Evolutionary conservation across 2,329 filamentous ascomycete species (phyloP).

Genomic region (Hortaea werneckii): DNA sequence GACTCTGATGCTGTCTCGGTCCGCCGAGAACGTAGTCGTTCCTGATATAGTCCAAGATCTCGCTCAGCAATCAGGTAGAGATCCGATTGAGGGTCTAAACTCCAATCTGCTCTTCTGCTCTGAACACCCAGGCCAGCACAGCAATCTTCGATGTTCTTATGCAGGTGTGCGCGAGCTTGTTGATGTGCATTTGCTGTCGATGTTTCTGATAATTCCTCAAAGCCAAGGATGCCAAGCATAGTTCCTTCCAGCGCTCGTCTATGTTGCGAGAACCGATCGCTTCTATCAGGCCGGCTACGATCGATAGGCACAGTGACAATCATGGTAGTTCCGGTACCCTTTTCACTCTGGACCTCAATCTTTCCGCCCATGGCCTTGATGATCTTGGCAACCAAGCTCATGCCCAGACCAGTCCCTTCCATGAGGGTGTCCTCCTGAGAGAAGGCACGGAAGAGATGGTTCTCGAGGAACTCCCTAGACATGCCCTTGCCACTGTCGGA

Average conservation of each 20-base stretch:
- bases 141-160: conserved; percentile 10
- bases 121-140: conserved; percentile 13
- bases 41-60: conserved; percentile 9
- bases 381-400: conserved; percentile 53
- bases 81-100: conserved; percentile 8
- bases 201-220: not conserved
- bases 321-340: conserved; percentile 13
- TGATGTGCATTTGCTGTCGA: not conserved
- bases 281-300: not conserved
- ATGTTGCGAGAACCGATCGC: not conserved
- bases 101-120: not conserved
- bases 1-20: not conserved
- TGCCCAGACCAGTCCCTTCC: conserved; percentile 53
- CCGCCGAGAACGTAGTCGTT: not conserved
- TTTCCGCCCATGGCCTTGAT: conserved; percentile 50
- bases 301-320: conserved; percentile 10
- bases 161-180: conserved; percentile 1
- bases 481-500: conserved; percentile 59
- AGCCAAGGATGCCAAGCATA: not conserved
- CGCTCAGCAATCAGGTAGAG: conserved; percentile 15
- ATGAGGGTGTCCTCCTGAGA: conserved; percentile 53
- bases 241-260: not conserved
- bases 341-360: conserved; percentile 32
- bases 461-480: conserved; percentile 50
- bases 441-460: conserved; percentile 54